Evolutionary conservation across 306 rosid genomes (phyloP).

Genomic region (Glycine soja): DNA sequence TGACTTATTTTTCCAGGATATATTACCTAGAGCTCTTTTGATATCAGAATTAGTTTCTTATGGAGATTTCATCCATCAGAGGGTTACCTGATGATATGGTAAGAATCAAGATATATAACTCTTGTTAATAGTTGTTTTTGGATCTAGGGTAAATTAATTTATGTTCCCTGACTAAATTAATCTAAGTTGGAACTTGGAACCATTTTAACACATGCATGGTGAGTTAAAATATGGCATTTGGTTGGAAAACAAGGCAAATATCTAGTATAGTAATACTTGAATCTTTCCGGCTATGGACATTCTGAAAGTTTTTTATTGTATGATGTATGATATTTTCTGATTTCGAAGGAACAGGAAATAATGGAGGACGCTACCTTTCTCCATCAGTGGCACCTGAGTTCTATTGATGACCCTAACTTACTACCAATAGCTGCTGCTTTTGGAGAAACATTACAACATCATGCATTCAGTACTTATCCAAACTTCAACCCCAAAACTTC

Average conservation of each 20-base stretch:
- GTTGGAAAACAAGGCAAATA: slow-evolving; percentile 26
- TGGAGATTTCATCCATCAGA: slow-evolving; percentile 69
- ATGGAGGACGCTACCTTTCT: slow-evolving; percentile 66
- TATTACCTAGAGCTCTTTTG: slow-evolving; percentile 40
- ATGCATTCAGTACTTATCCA: slow-evolving; percentile 51
- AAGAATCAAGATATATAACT: slow-evolving; percentile 43
- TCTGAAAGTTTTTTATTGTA: slow-evolving; percentile 11
- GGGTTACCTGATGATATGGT: slow-evolving; percentile 76
- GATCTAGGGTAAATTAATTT: not conserved
- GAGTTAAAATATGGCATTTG: slow-evolving; percentile 3
- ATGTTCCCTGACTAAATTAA: not conserved
- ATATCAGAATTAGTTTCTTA: slow-evolving; percentile 44
- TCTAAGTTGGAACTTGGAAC: not conserved
- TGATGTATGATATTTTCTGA: slow-evolving; percentile 10
- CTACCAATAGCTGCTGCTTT: slow-evolving; percentile 65
- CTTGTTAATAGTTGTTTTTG: slow-evolving; percentile 7
- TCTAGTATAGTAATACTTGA: not conserved
- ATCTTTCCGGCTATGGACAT: slow-evolving; percentile 11
- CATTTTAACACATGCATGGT: not conserved
- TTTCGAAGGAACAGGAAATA: slow-evolving; percentile 53
- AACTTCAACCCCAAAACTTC: slow-evolving; percentile 52
- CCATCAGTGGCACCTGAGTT: slow-evolving; percentile 71
- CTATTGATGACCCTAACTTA: slow-evolving; percentile 61
- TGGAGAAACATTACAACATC: slow-evolving; percentile 68
- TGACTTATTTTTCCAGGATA: slow-evolving; percentile 45